phyloP scores from a whole-genome alignment of 352 stramenopile genomes.

The Phytophthora aleatoria region DNA sequence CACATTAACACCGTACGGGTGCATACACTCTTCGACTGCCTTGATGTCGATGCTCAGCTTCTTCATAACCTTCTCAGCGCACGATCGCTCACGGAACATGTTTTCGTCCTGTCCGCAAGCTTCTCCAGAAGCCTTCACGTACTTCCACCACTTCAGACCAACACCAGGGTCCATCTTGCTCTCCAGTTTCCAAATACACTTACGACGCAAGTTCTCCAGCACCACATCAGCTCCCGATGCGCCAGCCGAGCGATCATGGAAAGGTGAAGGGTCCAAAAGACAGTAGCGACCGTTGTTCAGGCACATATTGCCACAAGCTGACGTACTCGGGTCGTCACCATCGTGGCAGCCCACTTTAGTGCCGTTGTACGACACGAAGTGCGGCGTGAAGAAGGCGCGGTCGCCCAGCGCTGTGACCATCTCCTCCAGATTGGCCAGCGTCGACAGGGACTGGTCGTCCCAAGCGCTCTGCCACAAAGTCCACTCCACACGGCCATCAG shows the following conservation, averaged over 20 bases:
- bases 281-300: constrained; percentile 98
- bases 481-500: constrained; percentile 96
- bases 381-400: constrained; percentile 95
- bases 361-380: constrained; percentile 97
- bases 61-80: constrained; percentile 91
- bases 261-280: constrained; percentile 93
- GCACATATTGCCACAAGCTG: constrained; percentile 96
- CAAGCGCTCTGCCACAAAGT: constrained; percentile 96
- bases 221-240: constrained; percentile 96
- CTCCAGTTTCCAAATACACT: constrained; percentile 95
- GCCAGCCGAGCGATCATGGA: constrained; percentile 92
- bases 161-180: constrained; percentile 80
- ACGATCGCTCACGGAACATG: constrained; percentile 88
- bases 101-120: constrained; percentile 87
- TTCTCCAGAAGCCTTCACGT: constrained; percentile 91
- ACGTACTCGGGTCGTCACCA: constrained; percentile 51
- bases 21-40: constrained; percentile 94
- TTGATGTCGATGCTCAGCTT: constrained; percentile 83
- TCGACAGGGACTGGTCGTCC: constrained; percentile 84
- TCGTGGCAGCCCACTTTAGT: constrained; percentile 91
- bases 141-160: constrained; percentile 94
- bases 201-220: constrained; percentile 91
- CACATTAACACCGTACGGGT: constrained; percentile 88
- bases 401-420: constrained; percentile 88
- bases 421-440: constrained; percentile 83